Base-by-base conservation (phyloP, 2,329 filamentous ascomycete genomes). In the Colletotrichum camelliae region DNA sequence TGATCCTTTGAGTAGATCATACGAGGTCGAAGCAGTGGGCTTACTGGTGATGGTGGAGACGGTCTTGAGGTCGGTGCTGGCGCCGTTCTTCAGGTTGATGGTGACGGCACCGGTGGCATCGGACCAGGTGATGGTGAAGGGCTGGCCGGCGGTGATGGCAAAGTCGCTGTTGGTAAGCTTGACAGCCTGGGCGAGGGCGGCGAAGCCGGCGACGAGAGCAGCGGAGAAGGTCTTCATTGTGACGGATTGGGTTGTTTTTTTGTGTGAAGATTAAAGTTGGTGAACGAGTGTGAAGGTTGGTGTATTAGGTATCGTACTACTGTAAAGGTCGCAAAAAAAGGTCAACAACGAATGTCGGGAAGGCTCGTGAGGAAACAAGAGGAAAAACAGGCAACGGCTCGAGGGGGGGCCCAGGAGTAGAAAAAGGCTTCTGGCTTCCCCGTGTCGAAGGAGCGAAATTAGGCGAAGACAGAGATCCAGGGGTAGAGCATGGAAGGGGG, bases 51-150 rank as follows among this genome's bases (percentile, higher is more conserved):
- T 79, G 58, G 79, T 78, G 70, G 77, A 15, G 70, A 88, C 83
- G 48, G 79, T 79, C 58, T 82, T 67, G 52, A 89, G 83, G 80
- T 85, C 77, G 48, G 69, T 76, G 12, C 79, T 60, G n/a, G 80
- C 43, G 60, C 88, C 88, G 33, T 81, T 80, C 81, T 86, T 83
- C 67, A 89, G 80, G 21, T 73, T 80, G 67, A 89, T 80, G 72
- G 84, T 87, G 75, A 88, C 87, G 15, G 85, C 81, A 52, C 86
- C 87, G 5, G 76, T 68, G 39, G 84, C 85, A 33, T 82, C 82
- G 66, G 76, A 39, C 88, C 88, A 89, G 67, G 81, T 87, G 74
- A 89, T 81, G 70, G 81, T 83, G 81, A 88, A 89, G 67, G 86
- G 80, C 80, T 82, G 35, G 77, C 85, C 87, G 72, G 83, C 82